Conservation (phyloP, 306 rosid genomes). For the Cicer chorassanicum region DNA sequence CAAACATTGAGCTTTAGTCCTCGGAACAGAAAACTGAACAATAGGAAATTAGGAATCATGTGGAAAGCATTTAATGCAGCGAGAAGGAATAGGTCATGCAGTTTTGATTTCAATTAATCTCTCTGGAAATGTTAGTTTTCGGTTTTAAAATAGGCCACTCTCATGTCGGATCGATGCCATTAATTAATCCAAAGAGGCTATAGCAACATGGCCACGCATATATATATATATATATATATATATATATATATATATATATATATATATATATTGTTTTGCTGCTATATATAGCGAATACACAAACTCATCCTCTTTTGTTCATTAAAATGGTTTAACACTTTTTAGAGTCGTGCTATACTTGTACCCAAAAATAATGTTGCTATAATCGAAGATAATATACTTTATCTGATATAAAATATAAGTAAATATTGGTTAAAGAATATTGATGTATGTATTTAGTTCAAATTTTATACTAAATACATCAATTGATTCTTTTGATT, state of each 20-base stretch:
- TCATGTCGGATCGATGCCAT: conserved; percentile 64
- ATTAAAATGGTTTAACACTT: not conserved
- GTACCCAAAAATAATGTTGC: no score
- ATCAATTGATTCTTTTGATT: no score
- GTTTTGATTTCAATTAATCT: conserved; percentile 45
- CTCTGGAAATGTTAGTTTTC: conserved; percentile 50
- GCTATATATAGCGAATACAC: no score
- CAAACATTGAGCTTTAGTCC: no score
- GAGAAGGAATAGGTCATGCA: conserved; percentile 53
- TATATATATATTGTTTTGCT: conserved; percentile 10
- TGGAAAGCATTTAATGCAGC: conserved; percentile 68
- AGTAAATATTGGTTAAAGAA: no score
- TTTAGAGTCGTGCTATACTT: conserved; percentile 7
- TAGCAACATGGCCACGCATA: no score
- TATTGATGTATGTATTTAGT: no score
- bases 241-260: not conserved
- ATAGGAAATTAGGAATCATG: conserved; percentile 62
- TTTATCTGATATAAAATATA: no score
- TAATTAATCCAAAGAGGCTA: conserved; percentile 19
- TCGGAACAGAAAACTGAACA: no score
- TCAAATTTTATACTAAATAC: no score
- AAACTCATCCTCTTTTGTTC: conserved; percentile 22
- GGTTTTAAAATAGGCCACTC: conserved; percentile 52
- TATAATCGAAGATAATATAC: no score
- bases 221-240: no score